These are phyloP conservation scores for Brassica balearica DNA, from an alignment of 441 rosid genomes.

Conservation along the genomic window DNA sequence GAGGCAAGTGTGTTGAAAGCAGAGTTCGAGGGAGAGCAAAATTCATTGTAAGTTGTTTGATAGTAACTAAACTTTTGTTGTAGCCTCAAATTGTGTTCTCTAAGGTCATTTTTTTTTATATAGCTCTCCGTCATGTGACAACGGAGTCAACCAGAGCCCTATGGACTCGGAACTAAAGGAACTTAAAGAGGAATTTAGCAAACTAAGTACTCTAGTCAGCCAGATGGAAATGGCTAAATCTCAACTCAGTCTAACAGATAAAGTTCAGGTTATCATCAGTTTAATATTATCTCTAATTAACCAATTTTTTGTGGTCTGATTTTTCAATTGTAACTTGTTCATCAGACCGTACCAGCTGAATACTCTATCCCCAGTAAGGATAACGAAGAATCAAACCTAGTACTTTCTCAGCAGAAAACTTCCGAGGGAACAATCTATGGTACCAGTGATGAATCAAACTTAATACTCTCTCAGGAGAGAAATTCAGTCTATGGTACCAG, in stretches of 20 bases:
- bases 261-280: constrained; percentile 49
- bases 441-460: constrained; percentile 5
- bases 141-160: constrained; percentile 53
- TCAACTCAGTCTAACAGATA: constrained; percentile 46
- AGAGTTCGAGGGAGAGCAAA: constrained; percentile 57
- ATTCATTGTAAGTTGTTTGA: constrained; percentile 38
- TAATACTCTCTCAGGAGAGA: constrained; percentile 43
- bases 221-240: constrained; percentile 63
- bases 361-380: background rate
- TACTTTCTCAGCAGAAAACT: constrained; percentile 43
- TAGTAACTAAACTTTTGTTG: constrained; percentile 15
- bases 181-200: constrained; percentile 71
- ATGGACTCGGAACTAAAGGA: constrained; percentile 74
- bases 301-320: background rate
- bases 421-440: background rate
- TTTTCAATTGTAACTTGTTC: constrained; percentile 18
- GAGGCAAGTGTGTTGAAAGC: constrained; percentile 71
- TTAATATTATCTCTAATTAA: background rate
- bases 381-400: constrained; percentile 9
- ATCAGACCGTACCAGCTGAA: constrained; percentile 49
- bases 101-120: constrained; percentile 12
- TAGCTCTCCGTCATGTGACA: constrained; percentile 55
- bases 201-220: constrained; percentile 62
- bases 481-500: background rate
- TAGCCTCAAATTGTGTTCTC: constrained; percentile 6